Base-by-base conservation (phyloP, 2,329 filamentous ascomycete genomes). In the Pseudogymnoascus destructans region DNA sequence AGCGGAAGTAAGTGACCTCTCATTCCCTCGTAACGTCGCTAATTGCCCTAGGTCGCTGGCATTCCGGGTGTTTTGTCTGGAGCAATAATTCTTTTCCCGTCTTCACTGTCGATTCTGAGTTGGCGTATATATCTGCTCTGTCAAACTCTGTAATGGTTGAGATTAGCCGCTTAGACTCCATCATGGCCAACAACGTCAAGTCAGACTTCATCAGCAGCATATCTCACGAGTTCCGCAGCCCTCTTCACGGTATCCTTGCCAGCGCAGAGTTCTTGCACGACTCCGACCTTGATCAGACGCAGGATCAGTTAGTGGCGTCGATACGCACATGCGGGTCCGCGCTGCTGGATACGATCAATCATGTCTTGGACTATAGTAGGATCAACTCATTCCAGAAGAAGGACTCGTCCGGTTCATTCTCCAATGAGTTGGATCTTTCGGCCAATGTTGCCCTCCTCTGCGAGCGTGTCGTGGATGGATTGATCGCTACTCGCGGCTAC, bases 331-430 rank as follows among this genome's bases (percentile, higher is more conserved):
- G 76, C 33, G 73, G 74, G 2, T 71, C 73, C 19, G 80, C 78
- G 0, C 69, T 81, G 1, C 70, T 79, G 0, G 76, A 80, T 61
- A 79, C 77, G 0, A 74, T 77, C n/a, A 76, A 80, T 55, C 77
- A 78, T 46, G 69, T 79, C 0, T 70, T 78, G 1, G 75, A 77
- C 57, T 81, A 75, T 57, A 77, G 76, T 56, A 81, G 81, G 61
- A 77, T 83, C 58, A 76, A 77, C 62, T 74, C 64, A 2, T 68
- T 68, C 36, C 63, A 67, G 38, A 64, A 60, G 17, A 58, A 62
- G n/a, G 55, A 60, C 13, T 32, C 15, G 13, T 35, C 42, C 3
- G 65, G 63, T 8, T 61, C 60, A 6, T 64, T 68, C 17, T 62
- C 61, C 15, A 68, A 63, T 55, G 65, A 67, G 42, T 60, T 68